Evolutionary conservation across 208 protist genomes (phyloP).

Genomic region (Borovskyia barvae): DNA sequence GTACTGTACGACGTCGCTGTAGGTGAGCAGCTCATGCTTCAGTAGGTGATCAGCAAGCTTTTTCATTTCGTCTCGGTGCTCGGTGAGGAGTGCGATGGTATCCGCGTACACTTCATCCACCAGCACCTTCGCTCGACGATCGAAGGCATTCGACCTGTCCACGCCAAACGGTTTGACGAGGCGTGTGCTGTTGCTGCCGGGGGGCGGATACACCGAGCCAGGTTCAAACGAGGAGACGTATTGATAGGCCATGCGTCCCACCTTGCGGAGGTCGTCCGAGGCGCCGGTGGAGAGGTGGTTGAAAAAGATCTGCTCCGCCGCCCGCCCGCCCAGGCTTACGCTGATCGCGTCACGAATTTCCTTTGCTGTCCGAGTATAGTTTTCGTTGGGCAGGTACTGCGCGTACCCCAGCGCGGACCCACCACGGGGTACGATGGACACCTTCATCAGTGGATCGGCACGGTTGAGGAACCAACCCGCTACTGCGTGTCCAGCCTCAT

Average conservation of each 20-base stretch:
- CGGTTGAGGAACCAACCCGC: constrained; percentile 97
- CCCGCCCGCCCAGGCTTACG: constrained; percentile 93
- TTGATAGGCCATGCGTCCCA: constrained; percentile 93
- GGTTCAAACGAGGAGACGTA: constrained; percentile 80
- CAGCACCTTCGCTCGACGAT: constrained; percentile 82
- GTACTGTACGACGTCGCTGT: constrained; percentile 74
- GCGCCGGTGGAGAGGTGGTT: constrained; percentile 92
- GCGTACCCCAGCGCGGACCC: constrained; percentile 95
- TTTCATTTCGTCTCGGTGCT: constrained; percentile 81
- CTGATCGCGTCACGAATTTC: constrained; percentile 95
- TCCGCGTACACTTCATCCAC: constrained; percentile 81
- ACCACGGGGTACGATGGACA: constrained; percentile 97
- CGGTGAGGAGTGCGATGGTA: constrained; percentile 59
- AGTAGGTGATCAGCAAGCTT: constrained; percentile 87
- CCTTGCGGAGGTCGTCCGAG: constrained; percentile 95
- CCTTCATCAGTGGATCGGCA: constrained; percentile 97
- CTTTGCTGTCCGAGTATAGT: constrained; percentile 85
- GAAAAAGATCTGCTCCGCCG: constrained; percentile 94
- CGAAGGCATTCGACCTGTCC: constrained; percentile 77
- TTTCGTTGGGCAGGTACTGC: constrained; percentile 97
- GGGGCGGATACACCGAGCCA: constrained; percentile 70
- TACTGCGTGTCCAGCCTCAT: constrained; percentile 98
- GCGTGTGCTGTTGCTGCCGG: constrained; percentile 47
- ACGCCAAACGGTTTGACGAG: constrained; percentile 91
- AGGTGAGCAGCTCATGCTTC: constrained; percentile 78